A percentile compares a stretch with the other conserved stretches of the same genome.
These are phyloP conservation scores for Corynascus novoguineensis DNA, from an alignment of 495 filamentous ascomycete genomes.

Conservation along the genomic window DNA sequence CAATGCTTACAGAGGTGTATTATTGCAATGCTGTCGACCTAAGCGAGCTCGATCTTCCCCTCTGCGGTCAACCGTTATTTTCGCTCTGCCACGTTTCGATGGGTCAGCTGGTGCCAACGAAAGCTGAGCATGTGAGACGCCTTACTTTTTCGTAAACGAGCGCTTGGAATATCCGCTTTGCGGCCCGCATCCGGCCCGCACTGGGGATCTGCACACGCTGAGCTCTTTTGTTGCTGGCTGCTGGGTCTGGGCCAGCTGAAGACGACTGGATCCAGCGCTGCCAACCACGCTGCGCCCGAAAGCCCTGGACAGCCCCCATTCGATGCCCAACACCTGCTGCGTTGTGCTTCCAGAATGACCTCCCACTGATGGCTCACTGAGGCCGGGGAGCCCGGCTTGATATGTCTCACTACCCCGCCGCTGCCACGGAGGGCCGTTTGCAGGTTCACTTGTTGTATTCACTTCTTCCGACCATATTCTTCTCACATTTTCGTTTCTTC, in stretches of 20 bases:
- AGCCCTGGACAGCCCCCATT: constrained; percentile 2
- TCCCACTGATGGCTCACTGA: neutral
- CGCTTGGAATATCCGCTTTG: neutral
- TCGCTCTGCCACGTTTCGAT: constrained; percentile 7
- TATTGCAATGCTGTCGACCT: too few relatives aligned
- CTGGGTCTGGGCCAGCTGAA: constrained; percentile 1
- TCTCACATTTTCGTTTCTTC: constrained; percentile 1
- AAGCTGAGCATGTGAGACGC: too few relatives aligned
- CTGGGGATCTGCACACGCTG: constrained; percentile 1
- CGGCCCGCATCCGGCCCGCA: constrained; percentile 2
- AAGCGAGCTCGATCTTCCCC: neutral
- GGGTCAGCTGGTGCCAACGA: constrained; percentile 1
- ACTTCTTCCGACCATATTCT: constrained; percentile 1
- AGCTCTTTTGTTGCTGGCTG: too few relatives aligned
- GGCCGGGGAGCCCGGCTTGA: constrained; percentile 1
- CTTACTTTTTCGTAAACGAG: too few relatives aligned
- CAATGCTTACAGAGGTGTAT: neutral
- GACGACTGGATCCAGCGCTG: neutral
- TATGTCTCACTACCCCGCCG: constrained; percentile 18
- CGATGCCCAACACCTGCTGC: constrained; percentile 1
- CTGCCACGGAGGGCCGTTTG: neutral
- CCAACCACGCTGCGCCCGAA: neutral
- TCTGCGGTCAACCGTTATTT: neutral
- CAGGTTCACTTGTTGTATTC: too few relatives aligned
- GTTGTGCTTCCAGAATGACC: neutral